phyloP scores from a whole-genome alignment of 108 stramenopile genomes.

The Nannochloropsis oceanica region DNA sequence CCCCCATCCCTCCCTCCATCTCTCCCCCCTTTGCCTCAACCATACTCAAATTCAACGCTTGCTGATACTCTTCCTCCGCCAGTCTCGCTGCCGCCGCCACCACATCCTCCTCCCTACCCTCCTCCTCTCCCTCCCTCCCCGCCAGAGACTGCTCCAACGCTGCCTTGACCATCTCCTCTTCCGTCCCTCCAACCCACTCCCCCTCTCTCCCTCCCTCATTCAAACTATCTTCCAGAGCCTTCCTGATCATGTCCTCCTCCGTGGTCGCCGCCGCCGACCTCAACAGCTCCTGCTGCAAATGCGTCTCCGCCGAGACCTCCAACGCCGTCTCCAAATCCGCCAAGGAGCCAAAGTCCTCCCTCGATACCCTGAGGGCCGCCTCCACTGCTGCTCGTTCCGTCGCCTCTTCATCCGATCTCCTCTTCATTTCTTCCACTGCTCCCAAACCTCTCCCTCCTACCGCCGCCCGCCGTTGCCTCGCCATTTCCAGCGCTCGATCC shows the following conservation, averaged over 20 bases:
- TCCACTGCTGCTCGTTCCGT: neutral
- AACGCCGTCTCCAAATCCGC: neutral
- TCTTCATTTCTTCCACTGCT: neutral
- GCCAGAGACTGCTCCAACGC: neutral
- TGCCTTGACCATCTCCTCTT: neutral
- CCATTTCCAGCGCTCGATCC: neutral
- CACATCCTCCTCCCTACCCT: neutral
- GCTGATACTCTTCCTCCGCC: neutral
- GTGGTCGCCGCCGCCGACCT: neutral
- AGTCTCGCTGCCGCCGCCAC: neutral
- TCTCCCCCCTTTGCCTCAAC: neutral
- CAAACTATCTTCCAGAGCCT: neutral
- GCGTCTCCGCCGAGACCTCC: neutral
- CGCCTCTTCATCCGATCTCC: neutral
- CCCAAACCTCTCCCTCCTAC: neutral
- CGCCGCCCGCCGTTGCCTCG: neutral
- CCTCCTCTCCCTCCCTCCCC: too few relatives aligned
- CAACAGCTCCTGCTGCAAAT: neutral
- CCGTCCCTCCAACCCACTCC: neutral
- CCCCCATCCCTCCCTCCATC: neutral
- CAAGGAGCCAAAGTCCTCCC: neutral
- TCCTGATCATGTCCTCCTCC: neutral
- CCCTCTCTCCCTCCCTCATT: neutral
- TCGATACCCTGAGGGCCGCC: neutral
- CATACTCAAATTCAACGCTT: neutral